These are phyloP conservation scores for Suillus paluster DNA, from an alignment of 768 basidiomycete species.

Conservation along the genomic window DNA sequence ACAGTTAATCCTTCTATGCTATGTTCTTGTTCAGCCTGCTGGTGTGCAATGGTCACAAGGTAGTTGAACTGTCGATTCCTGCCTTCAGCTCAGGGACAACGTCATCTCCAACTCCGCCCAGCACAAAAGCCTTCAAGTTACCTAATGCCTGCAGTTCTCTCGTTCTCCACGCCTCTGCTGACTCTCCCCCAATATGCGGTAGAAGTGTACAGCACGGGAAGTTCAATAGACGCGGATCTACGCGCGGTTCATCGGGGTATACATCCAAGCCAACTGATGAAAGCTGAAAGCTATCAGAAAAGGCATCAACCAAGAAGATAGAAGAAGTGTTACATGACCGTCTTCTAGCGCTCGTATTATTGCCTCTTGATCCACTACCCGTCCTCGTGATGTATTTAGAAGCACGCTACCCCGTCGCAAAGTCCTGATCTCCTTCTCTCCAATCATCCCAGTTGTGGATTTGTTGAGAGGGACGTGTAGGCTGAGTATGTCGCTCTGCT, in stretches of 20 bases:
- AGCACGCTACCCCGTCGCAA: conserved; percentile 76
- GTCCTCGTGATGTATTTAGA: conserved; percentile 85
- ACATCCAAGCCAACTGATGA: conserved; percentile 81
- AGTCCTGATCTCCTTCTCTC: conserved; percentile 70
- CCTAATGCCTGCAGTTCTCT: conserved; percentile 79
- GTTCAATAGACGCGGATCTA: conserved; percentile 72
- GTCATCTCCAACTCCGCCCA: conserved; percentile 61
- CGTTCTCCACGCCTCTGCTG: conserved; percentile 68
- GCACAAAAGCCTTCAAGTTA: conserved; percentile 69
- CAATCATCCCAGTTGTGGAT: conserved; percentile 72
- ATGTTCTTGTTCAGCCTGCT: neutral
- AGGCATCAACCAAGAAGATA: conserved; percentile 11
- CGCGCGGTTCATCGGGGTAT: conserved; percentile 77
- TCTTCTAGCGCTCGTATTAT: conserved; percentile 80
- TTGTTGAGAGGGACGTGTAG: conserved; percentile 78
- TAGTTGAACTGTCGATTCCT: neutral
- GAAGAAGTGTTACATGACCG: conserved; percentile 71
- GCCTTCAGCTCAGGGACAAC: conserved; percentile 53
- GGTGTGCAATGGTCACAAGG: neutral
- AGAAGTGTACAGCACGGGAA: conserved; percentile 80
- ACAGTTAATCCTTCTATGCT: neutral
- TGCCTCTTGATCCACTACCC: conserved; percentile 84
- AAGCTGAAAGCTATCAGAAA: conserved; percentile 48
- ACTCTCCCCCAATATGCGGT: conserved; percentile 89
- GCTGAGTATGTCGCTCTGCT: conserved; percentile 77